Percentiles rank a stretch among this genome's conserved stretches.
Conservation (phyloP, 306 rosid species). For the Alnus glutinosa region DNA sequence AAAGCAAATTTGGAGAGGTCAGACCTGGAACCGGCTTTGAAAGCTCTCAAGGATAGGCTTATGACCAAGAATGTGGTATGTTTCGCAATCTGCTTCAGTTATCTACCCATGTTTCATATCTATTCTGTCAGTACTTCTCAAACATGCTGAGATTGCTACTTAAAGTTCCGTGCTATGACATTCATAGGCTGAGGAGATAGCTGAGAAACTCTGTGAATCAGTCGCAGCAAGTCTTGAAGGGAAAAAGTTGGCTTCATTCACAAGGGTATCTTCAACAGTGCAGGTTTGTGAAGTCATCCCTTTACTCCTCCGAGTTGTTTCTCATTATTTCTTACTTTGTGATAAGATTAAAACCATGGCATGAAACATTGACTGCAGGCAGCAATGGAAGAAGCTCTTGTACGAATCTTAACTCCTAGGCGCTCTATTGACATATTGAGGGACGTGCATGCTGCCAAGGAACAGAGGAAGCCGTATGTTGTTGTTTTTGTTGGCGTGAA, state of each 20-base stretch:
- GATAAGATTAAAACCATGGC: conserved; percentile 19
- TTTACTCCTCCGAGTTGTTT: conserved; percentile 1
- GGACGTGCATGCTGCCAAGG: conserved; percentile 92
- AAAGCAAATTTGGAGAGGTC: conserved; percentile 93
- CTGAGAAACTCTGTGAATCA: conserved; percentile 97
- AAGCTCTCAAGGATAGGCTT: conserved; percentile 93
- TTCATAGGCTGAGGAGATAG: conserved; percentile 94
- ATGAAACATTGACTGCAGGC: conserved; percentile 46
- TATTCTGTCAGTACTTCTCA: conserved; percentile 11
- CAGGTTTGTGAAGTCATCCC: conserved; percentile 52
- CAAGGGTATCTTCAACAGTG: conserved; percentile 95
- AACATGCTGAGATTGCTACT: conserved; percentile 17
- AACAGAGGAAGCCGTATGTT: conserved; percentile 92
- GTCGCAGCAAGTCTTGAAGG: conserved; percentile 99
- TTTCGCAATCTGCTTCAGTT: conserved; percentile 12
- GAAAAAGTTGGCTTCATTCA: conserved; percentile 88
- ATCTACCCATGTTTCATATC: conserved; percentile 5
- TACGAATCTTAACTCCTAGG: conserved; percentile 88
- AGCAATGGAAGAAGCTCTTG: conserved; percentile 98
- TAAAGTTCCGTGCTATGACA: conserved; percentile 27
- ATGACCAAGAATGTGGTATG: conserved; percentile 99
- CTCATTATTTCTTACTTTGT: not conserved
- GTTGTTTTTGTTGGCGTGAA: conserved; percentile 98
- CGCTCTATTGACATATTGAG: conserved; percentile 94
- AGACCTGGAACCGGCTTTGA: conserved; percentile 94